Evolutionary conservation across 306 rosid species (phyloP).

Genomic region (Hippophae gyantsensis): DNA sequence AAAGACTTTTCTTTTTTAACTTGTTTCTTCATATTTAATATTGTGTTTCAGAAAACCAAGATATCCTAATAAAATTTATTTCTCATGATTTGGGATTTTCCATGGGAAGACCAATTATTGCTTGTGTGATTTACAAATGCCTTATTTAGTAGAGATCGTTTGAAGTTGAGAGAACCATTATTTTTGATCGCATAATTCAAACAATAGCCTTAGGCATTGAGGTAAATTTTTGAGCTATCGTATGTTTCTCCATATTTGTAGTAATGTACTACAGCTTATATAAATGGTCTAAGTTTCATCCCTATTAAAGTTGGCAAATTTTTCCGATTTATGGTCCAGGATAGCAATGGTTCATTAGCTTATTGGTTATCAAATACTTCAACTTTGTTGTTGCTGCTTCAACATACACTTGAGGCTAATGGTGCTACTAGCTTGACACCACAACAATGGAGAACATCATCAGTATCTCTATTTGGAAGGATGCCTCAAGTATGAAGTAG

Average conservation of each 20-base stretch:
- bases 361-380: conserved; percentile 46
- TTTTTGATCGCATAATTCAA: conserved; percentile 92
- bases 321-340: no score
- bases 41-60: conserved; percentile 38
- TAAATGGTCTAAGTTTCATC: no score
- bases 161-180: conserved; percentile 93
- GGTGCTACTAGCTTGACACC: conserved; percentile 99
- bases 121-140: conserved; percentile 89
- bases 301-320: no score
- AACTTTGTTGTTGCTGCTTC: conserved; percentile 80
- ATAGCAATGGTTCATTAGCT: no score
- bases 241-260: no score
- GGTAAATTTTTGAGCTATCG: conserved; percentile 25
- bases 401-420: conserved; percentile 96
- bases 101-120: conserved; percentile 84
- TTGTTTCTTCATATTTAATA: conserved; percentile 15
- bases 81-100: conserved; percentile 96
- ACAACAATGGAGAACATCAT: conserved; percentile 80
- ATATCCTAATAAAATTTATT: conserved; percentile 44
- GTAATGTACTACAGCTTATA: no score
- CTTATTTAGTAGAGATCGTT: conserved; percentile 99
- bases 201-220: conserved; percentile 89
- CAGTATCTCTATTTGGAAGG: conserved; percentile 94
- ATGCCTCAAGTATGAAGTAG: conserved; percentile 81
- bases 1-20: conserved; percentile 4